Evolutionary conservation across 495 filamentous ascomycete genomes (phyloP), one percentile per base, ranked within the genome.

Genomic region (Penicillium antarcticum): DNA sequence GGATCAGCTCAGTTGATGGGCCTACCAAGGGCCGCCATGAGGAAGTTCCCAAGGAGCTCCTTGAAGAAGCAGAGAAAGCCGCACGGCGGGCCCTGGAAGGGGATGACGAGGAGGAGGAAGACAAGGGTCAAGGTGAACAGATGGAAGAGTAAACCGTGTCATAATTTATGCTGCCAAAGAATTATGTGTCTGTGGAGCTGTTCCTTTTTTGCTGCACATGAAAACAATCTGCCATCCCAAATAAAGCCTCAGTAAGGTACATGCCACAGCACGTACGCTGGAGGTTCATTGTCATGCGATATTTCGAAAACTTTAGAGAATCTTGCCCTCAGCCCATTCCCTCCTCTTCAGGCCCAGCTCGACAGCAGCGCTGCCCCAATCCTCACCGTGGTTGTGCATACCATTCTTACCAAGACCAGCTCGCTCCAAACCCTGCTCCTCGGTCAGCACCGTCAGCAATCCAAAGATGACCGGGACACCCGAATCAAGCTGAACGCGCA

Each of bases 391-490:
- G 67, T 91, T 92, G 60, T 92, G 89, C 62, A 75, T 74, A 24
- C 62, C 70, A 43, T 74, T 77, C 2, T 62, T 62, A 1, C 72
- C 78, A 44, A 96, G 63, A 2, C 94, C 94, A n/a, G 94, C 94
- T 54, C 94, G 80, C 36, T 85, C 85, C 74, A 83, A 75, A 9
- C 87, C 94, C 67, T 98, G 94, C 56, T 92, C 85, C 65, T 97
- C 92, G 36, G 65, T 88, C 52, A 98, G 70, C 34, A 96, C 84
- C 29, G 94, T 98, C 63, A 98, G 75, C 51, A 98, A 76, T 2
- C 94, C 94, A 68, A 98, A 96, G 37, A 97, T 82, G 41, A 98
- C 86, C 17, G 94, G 94, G 24, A 92, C 80, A 13, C 88, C 89
- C 12, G 83, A 81, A 66, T 97, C 92, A 23, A 97, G 72, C 58